phyloP scores from a whole-genome alignment of 2,329 filamentous ascomycete species.

The Aspergillus phoenicis region DNA sequence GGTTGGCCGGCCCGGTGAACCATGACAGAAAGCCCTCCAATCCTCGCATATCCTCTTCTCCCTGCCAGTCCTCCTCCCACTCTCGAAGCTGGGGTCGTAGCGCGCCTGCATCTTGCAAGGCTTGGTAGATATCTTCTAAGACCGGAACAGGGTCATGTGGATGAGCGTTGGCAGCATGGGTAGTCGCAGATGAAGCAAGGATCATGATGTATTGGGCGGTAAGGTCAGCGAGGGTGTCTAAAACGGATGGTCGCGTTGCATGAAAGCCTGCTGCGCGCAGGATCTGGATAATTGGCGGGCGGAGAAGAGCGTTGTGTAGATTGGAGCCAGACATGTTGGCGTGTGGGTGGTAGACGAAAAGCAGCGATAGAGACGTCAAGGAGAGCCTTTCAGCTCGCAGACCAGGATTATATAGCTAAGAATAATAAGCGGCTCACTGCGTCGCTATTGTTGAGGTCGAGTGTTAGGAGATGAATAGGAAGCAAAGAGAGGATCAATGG shows the following conservation, averaged over 20 bases:
- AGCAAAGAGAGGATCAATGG: constrained; percentile 6
- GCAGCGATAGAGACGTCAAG: not conserved
- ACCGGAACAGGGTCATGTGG: constrained; percentile 62
- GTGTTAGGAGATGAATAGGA: constrained; percentile 4
- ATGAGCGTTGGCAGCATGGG: constrained; percentile 71
- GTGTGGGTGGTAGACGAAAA: not conserved
- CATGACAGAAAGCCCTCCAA: constrained; percentile 78
- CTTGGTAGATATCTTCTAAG: constrained; percentile 80
- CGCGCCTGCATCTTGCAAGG: constrained; percentile 77
- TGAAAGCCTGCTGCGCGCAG: constrained; percentile 91
- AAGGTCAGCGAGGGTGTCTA: constrained; percentile 87
- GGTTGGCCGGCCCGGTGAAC: constrained; percentile 73
- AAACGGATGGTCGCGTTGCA: constrained; percentile 74
- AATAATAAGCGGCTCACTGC: not conserved
- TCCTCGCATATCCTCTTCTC: constrained; percentile 75
- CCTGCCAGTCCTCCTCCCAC: constrained; percentile 68
- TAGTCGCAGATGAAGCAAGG: constrained; percentile 71
- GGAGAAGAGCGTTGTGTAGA: constrained; percentile 76
- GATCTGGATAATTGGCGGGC: constrained; percentile 85
- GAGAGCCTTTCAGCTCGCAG: not conserved
- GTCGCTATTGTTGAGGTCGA: not conserved
- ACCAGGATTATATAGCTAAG: not conserved
- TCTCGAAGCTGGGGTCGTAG: constrained; percentile 69
- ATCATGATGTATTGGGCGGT: constrained; percentile 77
- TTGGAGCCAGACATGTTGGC: constrained; percentile 50